These are phyloP conservation scores for Pseudomassariella vexata DNA, from an alignment of 2,329 filamentous ascomycete genomes.

Conservation along the genomic window DNA sequence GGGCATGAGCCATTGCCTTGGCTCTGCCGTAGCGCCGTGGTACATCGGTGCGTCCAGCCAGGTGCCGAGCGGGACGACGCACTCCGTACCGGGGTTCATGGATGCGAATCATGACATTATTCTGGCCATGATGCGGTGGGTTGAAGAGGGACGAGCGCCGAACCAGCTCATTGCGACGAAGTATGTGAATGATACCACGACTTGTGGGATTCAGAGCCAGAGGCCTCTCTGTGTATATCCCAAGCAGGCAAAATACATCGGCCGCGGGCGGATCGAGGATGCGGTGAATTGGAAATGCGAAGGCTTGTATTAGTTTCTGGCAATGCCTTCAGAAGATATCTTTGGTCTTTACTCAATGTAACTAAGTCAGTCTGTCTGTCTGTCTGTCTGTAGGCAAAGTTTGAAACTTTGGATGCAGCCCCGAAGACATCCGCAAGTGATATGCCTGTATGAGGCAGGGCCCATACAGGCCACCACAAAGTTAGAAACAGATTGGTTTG, in stretches of 20 bases:
- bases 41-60: slow-evolving; percentile 25
- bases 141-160: slow-evolving; percentile 24
- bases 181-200: slow-evolving; percentile 17
- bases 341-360: neutral
- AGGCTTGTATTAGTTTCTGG: neutral
- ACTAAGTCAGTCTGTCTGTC: too few species aligned
- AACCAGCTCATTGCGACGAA: slow-evolving; percentile 22
- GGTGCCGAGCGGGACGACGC: slow-evolving; percentile 16
- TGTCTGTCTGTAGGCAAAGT: too few species aligned
- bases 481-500: too few species aligned
- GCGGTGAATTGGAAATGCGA: slow-evolving; percentile 19
- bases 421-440: too few species aligned
- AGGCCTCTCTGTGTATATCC: slow-evolving; percentile 21
- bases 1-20: slow-evolving; percentile 41
- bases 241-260: slow-evolving; percentile 20
- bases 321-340: neutral
- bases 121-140: slow-evolving; percentile 29
- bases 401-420: too few species aligned
- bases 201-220: slow-evolving; percentile 17
- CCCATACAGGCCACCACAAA: too few species aligned
- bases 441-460: too few species aligned
- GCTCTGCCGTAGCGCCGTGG: slow-evolving; percentile 24
- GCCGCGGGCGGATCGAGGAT: slow-evolving; percentile 14
- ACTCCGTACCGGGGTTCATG: slow-evolving; percentile 28
- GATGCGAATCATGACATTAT: slow-evolving; percentile 29